phyloP scores from a whole-genome alignment of 1,139 yeast species.

The Torulaspora globosa region DNA sequence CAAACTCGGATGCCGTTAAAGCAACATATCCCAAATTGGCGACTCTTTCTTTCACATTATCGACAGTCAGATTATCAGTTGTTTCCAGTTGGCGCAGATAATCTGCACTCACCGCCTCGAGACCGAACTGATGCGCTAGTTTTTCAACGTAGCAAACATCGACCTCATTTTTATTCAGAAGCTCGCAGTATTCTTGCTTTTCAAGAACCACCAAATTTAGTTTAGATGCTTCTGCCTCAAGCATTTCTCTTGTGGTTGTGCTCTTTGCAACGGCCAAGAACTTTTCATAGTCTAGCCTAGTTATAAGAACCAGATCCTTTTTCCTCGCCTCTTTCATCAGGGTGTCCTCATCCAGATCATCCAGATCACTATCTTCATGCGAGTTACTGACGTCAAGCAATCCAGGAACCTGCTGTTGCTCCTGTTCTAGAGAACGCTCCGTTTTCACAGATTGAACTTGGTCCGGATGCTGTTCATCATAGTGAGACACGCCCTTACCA shows the following conservation, averaged over 20 bases:
- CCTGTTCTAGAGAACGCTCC: not conserved
- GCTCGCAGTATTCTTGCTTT: slow-evolving; percentile 5
- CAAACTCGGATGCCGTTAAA: slow-evolving; percentile 25
- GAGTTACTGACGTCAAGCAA: not conserved
- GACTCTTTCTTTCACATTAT: slow-evolving; percentile 37
- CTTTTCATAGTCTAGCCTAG: slow-evolving; percentile 11
- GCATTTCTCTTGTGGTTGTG: slow-evolving; percentile 3
- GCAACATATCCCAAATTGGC: slow-evolving; percentile 25
- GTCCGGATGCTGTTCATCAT: not conserved
- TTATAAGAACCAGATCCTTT: slow-evolving; percentile 24
- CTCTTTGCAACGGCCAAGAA: slow-evolving; percentile 1
- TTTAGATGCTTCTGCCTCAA: slow-evolving; percentile 11
- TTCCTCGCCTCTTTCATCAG: slow-evolving; percentile 33
- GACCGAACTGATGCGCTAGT: slow-evolving; percentile 24
- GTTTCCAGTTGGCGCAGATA: slow-evolving; percentile 24
- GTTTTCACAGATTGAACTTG: not conserved
- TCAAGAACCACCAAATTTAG: slow-evolving; percentile 13
- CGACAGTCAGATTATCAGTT: slow-evolving; percentile 31
- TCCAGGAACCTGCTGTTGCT: not conserved
- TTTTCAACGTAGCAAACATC: slow-evolving; percentile 12
- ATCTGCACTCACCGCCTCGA: slow-evolving; percentile 33
- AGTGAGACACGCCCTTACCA: slow-evolving; percentile 19
- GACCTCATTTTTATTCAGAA: slow-evolving; percentile 3
- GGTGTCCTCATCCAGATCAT: slow-evolving; percentile 19
- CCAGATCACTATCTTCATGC: not conserved